phyloP scores from a whole-genome alignment of 768 basidiomycete species.

The Lentinula sp. region DNA sequence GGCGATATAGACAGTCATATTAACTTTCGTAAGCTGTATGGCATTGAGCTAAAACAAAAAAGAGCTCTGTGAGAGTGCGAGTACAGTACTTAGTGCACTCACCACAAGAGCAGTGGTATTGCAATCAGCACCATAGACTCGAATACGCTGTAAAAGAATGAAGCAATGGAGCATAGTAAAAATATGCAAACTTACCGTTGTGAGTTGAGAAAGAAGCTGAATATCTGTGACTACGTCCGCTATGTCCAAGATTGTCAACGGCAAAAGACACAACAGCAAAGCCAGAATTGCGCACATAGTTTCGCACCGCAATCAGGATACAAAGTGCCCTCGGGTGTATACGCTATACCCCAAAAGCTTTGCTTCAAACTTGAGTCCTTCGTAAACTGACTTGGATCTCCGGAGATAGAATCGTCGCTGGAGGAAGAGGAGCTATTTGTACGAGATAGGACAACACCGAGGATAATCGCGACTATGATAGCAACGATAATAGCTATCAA shows the following conservation, averaged over 20 bases:
- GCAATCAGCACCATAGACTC: slow-evolving; percentile 85
- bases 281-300: slow-evolving; percentile 34
- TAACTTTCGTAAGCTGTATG: slow-evolving; percentile 82
- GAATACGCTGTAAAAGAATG: slow-evolving; percentile 36
- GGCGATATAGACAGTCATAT: slow-evolving; percentile 75
- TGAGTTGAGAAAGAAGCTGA: slow-evolving; percentile 81
- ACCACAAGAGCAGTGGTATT: slow-evolving; percentile 76
- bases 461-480: slow-evolving; percentile 48
- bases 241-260: neutral
- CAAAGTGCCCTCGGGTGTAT: slow-evolving; percentile 71
- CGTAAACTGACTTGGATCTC: slow-evolving; percentile 73
- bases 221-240: slow-evolving; percentile 1
- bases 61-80: neutral
- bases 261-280: neutral
- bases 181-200: slow-evolving; percentile 30
- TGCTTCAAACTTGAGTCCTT: slow-evolving; percentile 65
- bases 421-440: neutral
- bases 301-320: slow-evolving; percentile 62
- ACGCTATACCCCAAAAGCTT: slow-evolving; percentile 76
- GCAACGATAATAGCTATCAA: slow-evolving; percentile 34
- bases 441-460: slow-evolving; percentile 22
- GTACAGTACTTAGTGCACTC: slow-evolving; percentile 15
- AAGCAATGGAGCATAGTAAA: neutral
- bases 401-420: slow-evolving; percentile 10
- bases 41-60: slow-evolving; percentile 59